These are phyloP conservation scores for Tulasnella sp. DNA, from an alignment of 768 basidiomycete species.

Conservation along the genomic window DNA sequence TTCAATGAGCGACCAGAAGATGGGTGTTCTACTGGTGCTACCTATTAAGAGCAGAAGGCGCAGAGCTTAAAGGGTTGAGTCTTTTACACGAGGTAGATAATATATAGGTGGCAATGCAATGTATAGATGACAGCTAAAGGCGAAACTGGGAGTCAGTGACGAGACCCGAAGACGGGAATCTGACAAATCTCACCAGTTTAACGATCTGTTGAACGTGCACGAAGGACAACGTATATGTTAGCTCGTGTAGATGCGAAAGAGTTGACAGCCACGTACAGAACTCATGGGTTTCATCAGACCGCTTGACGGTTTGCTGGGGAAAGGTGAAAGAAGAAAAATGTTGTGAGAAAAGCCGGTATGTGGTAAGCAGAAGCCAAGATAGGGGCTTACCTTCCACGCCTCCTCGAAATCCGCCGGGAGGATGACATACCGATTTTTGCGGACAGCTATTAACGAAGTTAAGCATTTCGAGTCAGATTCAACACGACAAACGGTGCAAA, in stretches of 20 bases:
- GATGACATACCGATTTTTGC: constrained; percentile 97
- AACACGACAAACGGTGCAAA: not conserved
- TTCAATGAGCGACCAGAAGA: not conserved
- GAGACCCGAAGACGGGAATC: not conserved
- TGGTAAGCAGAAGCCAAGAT: constrained; percentile 27
- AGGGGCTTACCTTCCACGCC: constrained; percentile 87
- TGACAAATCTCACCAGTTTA: not conserved
- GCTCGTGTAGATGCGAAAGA: not conserved
- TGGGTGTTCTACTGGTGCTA: not conserved
- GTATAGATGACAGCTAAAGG: not conserved
- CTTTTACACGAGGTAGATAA: not conserved
- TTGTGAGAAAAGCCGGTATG: constrained; percentile 22
- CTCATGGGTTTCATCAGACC: constrained; percentile 90
- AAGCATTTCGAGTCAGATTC: not conserved
- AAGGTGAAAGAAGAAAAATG: not conserved
- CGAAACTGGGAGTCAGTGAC: not conserved
- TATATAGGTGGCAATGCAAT: not conserved
- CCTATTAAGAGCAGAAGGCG: not conserved
- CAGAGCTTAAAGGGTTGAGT: not conserved
- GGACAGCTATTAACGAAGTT: constrained; percentile 55
- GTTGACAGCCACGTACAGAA: constrained; percentile 57
- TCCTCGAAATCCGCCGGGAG: constrained; percentile 97
- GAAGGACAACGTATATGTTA: not conserved
- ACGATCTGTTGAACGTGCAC: not conserved
- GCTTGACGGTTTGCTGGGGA: constrained; percentile 88